phyloP scores from a whole-genome alignment of 2,329 filamentous ascomycete species.

The Xylaria digitata region DNA sequence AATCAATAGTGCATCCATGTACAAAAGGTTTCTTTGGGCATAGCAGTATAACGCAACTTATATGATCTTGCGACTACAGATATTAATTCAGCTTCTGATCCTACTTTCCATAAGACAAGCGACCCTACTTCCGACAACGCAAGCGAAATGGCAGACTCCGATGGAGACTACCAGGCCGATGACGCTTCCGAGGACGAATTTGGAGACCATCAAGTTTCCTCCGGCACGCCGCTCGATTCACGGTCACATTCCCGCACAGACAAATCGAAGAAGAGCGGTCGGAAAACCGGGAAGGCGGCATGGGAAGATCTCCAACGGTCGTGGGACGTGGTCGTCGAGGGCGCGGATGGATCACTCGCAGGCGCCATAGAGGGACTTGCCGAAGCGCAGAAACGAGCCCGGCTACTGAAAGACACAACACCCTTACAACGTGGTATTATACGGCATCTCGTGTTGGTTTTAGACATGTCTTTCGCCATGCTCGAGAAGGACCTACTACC shows the following conservation, averaged over 20 bases:
- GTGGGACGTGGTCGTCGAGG: slow-evolving; percentile 81
- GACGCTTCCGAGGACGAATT: slow-evolving; percentile 75
- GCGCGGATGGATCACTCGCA: slow-evolving; percentile 81
- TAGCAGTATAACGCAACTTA: slow-evolving; percentile 1
- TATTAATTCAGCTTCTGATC: neutral
- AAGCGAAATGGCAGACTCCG: slow-evolving; percentile 74
- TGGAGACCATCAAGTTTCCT: slow-evolving; percentile 60
- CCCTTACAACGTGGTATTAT: slow-evolving; percentile 97
- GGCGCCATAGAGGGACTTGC: slow-evolving; percentile 76
- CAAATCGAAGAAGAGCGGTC: slow-evolving; percentile 48
- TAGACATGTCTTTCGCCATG: slow-evolving; percentile 96
- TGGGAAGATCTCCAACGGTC: slow-evolving; percentile 76
- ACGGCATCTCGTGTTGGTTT: slow-evolving; percentile 88
- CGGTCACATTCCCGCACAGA: slow-evolving; percentile 44
- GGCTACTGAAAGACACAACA: slow-evolving; percentile 91
- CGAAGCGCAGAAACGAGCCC: slow-evolving; percentile 83
- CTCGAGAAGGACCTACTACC: slow-evolving; percentile 93
- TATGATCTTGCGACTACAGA: neutral
- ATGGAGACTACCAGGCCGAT: slow-evolving; percentile 74
- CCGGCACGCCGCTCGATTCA: slow-evolving; percentile 47
- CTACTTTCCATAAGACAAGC: neutral
- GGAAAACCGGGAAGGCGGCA: slow-evolving; percentile 60
- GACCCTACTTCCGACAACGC: neutral
- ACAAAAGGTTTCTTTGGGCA: neutral
- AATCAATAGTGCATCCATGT: slow-evolving; percentile 4